Percentiles rank a stretch among this genome's conserved stretches.
Conservation (phyloP, 495 filamentous ascomycete genomes). For the Lophiotrema nucula region DNA sequence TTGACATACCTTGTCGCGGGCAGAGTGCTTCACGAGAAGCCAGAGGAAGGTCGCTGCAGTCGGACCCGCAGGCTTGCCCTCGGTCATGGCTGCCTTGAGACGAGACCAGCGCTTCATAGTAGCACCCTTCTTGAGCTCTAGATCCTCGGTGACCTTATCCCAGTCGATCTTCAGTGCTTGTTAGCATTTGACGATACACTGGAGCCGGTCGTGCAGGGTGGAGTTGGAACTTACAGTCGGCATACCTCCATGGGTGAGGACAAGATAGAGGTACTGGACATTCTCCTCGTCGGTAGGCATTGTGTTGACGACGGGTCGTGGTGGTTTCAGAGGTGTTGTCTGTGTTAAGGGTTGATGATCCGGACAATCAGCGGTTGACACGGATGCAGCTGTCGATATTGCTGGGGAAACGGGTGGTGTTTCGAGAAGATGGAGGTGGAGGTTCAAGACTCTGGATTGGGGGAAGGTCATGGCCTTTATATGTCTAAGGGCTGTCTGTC, state of each 20-base stretch:
- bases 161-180: conserved; percentile 21
- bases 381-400: not conserved
- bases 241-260: conserved; percentile 12
- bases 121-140: conserved; percentile 21
- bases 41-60: conserved; percentile 22
- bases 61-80: conserved; percentile 14
- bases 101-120: conserved; percentile 29
- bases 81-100: conserved; percentile 27
- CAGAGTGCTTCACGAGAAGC: conserved; percentile 24
- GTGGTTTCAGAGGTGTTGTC: too few relatives aligned
- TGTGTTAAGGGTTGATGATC: not conserved
- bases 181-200: not conserved
- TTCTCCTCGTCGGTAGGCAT: conserved; percentile 34
- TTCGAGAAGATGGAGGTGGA: not conserved
- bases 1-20: conserved; percentile 15
- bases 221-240: conserved; percentile 10
- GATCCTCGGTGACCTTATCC: conserved; percentile 7
- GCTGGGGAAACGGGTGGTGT: not conserved
- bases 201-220: too few relatives aligned
- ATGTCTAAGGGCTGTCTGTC: not conserved
- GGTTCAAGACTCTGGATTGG: not conserved
- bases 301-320: not conserved
- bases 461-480: not conserved
- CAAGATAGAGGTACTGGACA: conserved; percentile 25
- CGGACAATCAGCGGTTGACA: not conserved